Base-by-base conservation (phyloP, 2,329 filamentous ascomycete species). In the Pseudodiploospora longispora region DNA sequence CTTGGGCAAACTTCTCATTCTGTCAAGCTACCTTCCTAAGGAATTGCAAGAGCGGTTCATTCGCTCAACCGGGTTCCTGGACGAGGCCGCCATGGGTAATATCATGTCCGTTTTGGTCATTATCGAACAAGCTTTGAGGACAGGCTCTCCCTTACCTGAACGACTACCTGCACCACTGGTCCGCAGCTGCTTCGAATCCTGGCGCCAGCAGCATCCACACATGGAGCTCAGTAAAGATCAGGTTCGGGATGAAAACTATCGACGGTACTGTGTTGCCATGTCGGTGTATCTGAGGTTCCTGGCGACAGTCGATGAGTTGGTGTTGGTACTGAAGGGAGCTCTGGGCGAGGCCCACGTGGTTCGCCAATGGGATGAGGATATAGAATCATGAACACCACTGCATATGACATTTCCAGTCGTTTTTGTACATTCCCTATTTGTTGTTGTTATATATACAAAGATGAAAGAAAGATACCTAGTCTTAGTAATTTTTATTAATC, bases 61-160 rank as follows among this genome's bases (percentile, higher is more conserved):
- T 0, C 57, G 50, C 1, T 54, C 59, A 1, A 58, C 60, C 0
- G 71, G 71, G 1, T 53, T 73, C 1, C 51, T 67, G 1, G 66
- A 71, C 30, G 64, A 72, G 10, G 56, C 59, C 2, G 59, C 59
- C n/a, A 67, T 76, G 7, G 70, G 67, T 4, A 71, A 74, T 29
- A 50, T 72, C 41, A 76, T 75, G 72, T 69, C 69, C 1, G 69
- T 75, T 2, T 52, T 76, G 1, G 59, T 58, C 1, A 63, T 75
- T 3, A 53, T 72, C 6, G 69, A 73, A 40, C 70, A 74, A 40
- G 58, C 69, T 2, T 52, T 76, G 10, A 64, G 67, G 19, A 74
- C 69, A 0, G 72, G 69, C 0, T 64, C 66, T n/a, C 62, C 73
- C 1, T 51, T 74, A 1, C 72, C 72, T 0, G 68, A 71, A 41